Base-by-base conservation (phyloP, 164 flowering plant genomes). In the Pachysandra terminalis region DNA sequence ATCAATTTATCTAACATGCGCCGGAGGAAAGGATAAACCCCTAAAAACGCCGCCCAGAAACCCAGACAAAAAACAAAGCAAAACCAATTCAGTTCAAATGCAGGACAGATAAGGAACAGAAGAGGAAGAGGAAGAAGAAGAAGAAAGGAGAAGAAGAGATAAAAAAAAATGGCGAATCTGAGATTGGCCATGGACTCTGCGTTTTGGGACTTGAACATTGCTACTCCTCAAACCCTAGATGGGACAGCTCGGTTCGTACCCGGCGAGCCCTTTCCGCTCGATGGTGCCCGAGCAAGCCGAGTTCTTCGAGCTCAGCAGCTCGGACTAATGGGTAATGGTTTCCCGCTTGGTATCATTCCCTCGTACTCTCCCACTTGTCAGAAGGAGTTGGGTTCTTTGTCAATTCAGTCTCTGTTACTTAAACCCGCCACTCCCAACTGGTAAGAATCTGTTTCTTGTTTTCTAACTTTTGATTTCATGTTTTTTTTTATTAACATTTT, bases 321-420 rank as follows among this genome's bases (percentile, higher is more conserved):
- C 52, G 74, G 88, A 0, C 28, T 89, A 17, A 61, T 91, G 26
- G 41, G 84, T 25, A 73, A 68, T 59, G 93, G 95, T 5, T 91
- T 91, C 59, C 98, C 98, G 27, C 77, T 91, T 24, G 93, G 93
- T 2, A 59, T 94, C 59, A 77, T 91, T n/a, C 97, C 97, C 41
- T 81, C 87, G 21, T 79, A 61, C 67, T 75, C 82, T n/a, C 87
- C 94, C 1, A 51, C 90, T 37, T 28, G 77, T 25, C 73, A 65
- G 5, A 84, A 84, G 72, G 90, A 87, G 27, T 70, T 84, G 60
- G 95, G 93, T 32, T 79, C 90, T 40, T 82, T 90, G 69, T 73
- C 93, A 59, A 75, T 91, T 41, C 93, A 94, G 78, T 82, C 93
- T 35, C 80, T 90, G 53, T 60, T 89, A 70, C 59, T 82, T 72